These are phyloP conservation scores for Jimgerdemannia lactiflua DNA, from an alignment of 192 early-diverging fungal species.

Conservation along the genomic window DNA sequence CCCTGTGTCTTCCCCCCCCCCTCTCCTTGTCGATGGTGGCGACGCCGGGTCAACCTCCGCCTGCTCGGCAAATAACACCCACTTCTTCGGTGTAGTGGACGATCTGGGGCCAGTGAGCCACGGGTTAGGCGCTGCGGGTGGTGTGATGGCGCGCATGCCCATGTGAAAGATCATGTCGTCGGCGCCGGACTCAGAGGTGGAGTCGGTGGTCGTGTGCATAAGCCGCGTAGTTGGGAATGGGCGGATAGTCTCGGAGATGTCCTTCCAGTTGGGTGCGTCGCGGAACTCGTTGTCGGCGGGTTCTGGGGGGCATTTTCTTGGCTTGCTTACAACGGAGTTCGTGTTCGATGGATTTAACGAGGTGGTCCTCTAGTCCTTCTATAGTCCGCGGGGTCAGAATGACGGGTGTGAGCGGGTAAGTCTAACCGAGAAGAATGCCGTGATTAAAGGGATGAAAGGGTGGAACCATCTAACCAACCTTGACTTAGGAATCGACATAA, in stretches of 20 bases:
- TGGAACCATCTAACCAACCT: slow-evolving; percentile 7
- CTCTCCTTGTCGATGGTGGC: background rate
- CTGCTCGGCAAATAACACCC: no score
- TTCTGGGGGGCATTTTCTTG: background rate
- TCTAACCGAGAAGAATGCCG: no score
- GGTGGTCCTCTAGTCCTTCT: background rate
- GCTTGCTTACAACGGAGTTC: slow-evolving; percentile 20
- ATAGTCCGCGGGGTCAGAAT: slow-evolving; percentile 2
- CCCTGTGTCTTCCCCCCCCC: no score
- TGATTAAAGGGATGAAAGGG: no score
- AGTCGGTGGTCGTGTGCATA: no score
- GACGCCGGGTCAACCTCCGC: background rate
- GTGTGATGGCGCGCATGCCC: background rate
- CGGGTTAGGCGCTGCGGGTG: background rate
- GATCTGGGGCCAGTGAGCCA: background rate
- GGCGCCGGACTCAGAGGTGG: no score
- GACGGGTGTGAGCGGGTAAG: no score
- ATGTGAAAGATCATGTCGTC: background rate
- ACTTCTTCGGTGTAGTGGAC: background rate
- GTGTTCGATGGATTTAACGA: slow-evolving; percentile 18
- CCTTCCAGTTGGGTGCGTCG: background rate
- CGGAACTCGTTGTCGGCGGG: no score
- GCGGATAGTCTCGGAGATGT: background rate
- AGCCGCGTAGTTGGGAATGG: background rate
- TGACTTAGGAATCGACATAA: slow-evolving; percentile 31